A percentile compares a stretch with the other conserved stretches of the same genome.
Conservation (phyloP, 371 early-diverging fungal genomes). For the Mortierella sp. region DNA sequence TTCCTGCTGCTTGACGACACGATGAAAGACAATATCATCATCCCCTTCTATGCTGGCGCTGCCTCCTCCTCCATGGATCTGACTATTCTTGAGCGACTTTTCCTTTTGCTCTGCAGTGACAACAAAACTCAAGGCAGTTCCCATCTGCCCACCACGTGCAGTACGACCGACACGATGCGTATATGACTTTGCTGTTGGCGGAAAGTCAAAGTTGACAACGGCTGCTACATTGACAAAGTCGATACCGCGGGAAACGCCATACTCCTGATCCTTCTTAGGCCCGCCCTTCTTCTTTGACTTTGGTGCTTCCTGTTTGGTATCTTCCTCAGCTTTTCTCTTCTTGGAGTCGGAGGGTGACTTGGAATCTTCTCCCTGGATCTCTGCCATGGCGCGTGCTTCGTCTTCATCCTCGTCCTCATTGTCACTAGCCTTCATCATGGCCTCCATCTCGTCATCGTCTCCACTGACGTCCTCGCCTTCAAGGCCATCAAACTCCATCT, state of each 20-base stretch:
- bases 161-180: constrained; percentile 98
- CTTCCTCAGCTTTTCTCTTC: constrained; percentile 48
- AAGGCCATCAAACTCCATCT: constrained; percentile 54
- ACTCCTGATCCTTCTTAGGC: constrained; percentile 79
- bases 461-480: constrained; percentile 40
- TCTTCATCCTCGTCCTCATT: constrained; percentile 41
- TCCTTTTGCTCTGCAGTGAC: constrained; percentile 63
- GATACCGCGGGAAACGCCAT: constrained; percentile 97
- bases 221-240: constrained; percentile 95
- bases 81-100: constrained; percentile 51
- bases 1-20: constrained; percentile 77
- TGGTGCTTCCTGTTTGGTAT: constrained; percentile 19
- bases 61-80: constrained; percentile 40
- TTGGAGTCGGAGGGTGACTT: constrained; percentile 16
- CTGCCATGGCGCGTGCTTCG: constrained; percentile 39
- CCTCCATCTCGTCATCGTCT: constrained; percentile 46
- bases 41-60: constrained; percentile 32
- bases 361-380: constrained; percentile 23
- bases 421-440: constrained; percentile 50
- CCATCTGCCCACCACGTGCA: constrained; percentile 91
- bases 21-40: constrained; percentile 77
- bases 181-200: constrained; percentile 89
- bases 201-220: constrained; percentile 99
- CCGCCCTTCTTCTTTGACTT: constrained; percentile 57
- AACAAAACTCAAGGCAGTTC: constrained; percentile 91